A percentile compares a stretch with the other conserved stretches of the same genome.
These are phyloP conservation scores for Spizellomyces punctatus DNA, from an alignment of 192 early-diverging fungal genomes.

Conservation along the genomic window DNA sequence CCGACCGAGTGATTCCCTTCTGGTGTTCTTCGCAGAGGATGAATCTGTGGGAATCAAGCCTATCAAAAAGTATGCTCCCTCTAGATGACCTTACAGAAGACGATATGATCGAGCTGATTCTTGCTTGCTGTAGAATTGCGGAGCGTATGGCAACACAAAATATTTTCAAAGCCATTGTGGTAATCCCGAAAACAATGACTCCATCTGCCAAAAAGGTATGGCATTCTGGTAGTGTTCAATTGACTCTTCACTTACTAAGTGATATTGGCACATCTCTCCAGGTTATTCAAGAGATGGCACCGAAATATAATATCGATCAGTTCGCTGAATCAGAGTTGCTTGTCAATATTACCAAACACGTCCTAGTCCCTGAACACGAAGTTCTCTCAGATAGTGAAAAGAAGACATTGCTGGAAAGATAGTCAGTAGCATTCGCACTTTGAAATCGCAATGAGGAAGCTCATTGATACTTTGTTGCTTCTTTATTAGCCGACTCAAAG, in stretches of 20 bases:
- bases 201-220: constrained; percentile 79
- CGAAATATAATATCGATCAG: constrained; percentile 76
- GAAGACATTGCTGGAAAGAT: constrained; percentile 83
- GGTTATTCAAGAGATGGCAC: constrained; percentile 68
- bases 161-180: constrained; percentile 80
- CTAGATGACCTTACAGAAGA: not conserved
- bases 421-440: constrained; percentile 62
- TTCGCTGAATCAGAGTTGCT: constrained; percentile 92
- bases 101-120: not conserved
- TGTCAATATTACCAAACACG: constrained; percentile 97
- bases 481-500: constrained; percentile 77
- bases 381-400: constrained; percentile 87
- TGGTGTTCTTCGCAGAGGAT: constrained; percentile 92
- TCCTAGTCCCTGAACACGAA: constrained; percentile 92
- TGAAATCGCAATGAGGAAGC: not conserved
- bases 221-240: constrained; percentile 44
- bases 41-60: constrained; percentile 87
- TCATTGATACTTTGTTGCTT: not conserved
- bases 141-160: constrained; percentile 84
- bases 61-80: constrained; percentile 69
- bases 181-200: constrained; percentile 85
- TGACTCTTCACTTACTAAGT: not conserved
- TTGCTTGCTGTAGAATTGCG: constrained; percentile 38
- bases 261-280: constrained; percentile 9
- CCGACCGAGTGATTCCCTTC: constrained; percentile 79